Percentiles rank a stretch among this genome's conserved stretches.
Conservation (phyloP, 495 filamentous ascomycete species). For the Hypoxylon crocopeplum region DNA sequence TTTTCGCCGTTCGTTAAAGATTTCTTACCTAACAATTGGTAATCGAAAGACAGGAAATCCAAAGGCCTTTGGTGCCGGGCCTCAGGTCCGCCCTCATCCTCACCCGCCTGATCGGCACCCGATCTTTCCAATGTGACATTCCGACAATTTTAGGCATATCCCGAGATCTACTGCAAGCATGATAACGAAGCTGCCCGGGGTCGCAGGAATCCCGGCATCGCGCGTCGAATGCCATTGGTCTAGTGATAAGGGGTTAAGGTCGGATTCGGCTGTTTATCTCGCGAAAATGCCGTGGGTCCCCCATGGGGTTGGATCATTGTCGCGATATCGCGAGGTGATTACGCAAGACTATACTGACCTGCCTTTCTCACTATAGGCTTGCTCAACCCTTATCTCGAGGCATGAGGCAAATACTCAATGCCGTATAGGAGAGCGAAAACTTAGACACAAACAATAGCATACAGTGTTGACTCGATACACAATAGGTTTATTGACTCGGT, state of each 20-base stretch:
- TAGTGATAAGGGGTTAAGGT: background rate
- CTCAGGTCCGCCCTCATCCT: conserved; percentile 24
- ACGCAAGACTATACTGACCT: conserved; percentile 20
- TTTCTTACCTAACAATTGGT: conserved; percentile 23
- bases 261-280: conserved; percentile 16
- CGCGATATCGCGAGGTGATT: conserved; percentile 16
- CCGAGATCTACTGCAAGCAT: conserved; percentile 31
- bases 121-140: conserved; percentile 21
- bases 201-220: background rate
- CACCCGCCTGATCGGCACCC: conserved; percentile 25
- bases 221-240: conserved; percentile 1
- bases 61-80: conserved; percentile 11
- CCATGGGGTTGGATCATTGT: conserved; percentile 12
- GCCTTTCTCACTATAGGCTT: background rate
- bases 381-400: background rate
- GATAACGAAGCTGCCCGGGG: conserved; percentile 5
- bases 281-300: conserved; percentile 20
- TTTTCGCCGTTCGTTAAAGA: background rate
- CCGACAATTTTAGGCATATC: conserved; percentile 29
- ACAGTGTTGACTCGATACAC: no score
- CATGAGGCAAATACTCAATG: no score
- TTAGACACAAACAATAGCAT: no score
- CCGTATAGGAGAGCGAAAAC: no score
- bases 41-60: conserved; percentile 7
- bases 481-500: no score